A percentile compares a stretch with the other conserved stretches of the same genome.
These are phyloP conservation scores for Suillus sp. DNA, from an alignment of 768 basidiomycete genomes.

Conservation along the genomic window DNA sequence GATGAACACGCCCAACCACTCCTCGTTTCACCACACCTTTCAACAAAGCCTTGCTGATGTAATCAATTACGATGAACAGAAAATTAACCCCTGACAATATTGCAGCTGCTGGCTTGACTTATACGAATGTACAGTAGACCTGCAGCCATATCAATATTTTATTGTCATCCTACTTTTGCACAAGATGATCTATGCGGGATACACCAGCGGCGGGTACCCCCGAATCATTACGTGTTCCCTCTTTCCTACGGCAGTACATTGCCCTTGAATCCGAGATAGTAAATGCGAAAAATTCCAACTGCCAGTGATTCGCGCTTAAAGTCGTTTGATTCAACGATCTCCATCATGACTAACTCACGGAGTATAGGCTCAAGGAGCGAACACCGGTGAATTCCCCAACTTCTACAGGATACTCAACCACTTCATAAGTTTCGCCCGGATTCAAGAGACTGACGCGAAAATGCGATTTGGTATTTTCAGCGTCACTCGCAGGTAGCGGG, in stretches of 20 bases:
- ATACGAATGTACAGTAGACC: background rate
- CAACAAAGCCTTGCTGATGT: slow-evolving; percentile 5
- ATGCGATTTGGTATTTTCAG: slow-evolving; percentile 67
- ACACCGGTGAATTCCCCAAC: slow-evolving; percentile 76
- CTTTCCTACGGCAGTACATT: background rate
- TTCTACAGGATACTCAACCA: slow-evolving; percentile 76
- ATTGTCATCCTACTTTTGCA: background rate
- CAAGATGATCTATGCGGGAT: background rate
- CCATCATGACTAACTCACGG: slow-evolving; percentile 51
- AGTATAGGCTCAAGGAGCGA: slow-evolving; percentile 73
- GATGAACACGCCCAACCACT: background rate
- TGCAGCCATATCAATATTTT: background rate
- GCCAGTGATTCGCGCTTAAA: slow-evolving; percentile 66
- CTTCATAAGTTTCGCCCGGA: slow-evolving; percentile 53
- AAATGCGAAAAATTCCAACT: slow-evolving; percentile 60
- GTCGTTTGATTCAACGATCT: background rate
- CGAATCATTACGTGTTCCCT: slow-evolving; percentile 42
- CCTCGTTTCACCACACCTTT: background rate
- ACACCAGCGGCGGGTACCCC: slow-evolving; percentile 52
- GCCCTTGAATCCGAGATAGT: background rate
- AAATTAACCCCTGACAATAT: slow-evolving; percentile 4
- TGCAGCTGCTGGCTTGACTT: too few species aligned
- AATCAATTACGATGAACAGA: slow-evolving; percentile 1
- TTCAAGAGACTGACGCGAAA: slow-evolving; percentile 70
- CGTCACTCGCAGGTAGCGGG: slow-evolving; percentile 75